Conservation (phyloP, 495 filamentous ascomycete species). For the Aspergillus ellipticus region DNA sequence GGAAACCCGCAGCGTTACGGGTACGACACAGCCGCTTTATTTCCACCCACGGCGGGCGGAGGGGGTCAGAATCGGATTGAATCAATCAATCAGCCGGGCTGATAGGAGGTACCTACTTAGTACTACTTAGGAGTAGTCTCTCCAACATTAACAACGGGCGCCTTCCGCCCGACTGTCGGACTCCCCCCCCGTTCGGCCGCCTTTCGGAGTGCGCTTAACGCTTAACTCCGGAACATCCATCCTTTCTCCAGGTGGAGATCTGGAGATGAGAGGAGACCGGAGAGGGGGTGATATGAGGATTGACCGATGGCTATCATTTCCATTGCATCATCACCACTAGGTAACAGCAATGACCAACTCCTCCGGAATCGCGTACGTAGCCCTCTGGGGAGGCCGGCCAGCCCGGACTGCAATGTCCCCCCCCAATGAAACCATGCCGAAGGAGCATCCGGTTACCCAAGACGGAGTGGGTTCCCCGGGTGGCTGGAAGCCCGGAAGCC, state of each 20-base stretch:
- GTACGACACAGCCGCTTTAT: background rate
- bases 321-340: background rate
- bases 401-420: background rate
- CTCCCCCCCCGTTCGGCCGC: background rate
- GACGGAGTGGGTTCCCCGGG: background rate
- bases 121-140: no score
- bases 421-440: background rate
- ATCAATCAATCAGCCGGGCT: no score
- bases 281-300: no score
- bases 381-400: background rate
- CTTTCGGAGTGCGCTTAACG: background rate
- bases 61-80: no score
- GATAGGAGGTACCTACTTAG: no score
- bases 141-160: no score
- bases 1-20: background rate
- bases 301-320: no score
- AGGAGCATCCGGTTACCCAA: background rate
- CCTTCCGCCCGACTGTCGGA: background rate
- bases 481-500: background rate
- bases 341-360: background rate
- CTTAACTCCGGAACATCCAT: background rate
- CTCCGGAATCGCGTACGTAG: background rate
- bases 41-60: background rate
- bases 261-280: background rate
- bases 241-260: no score